A percentile compares a stretch with the other conserved stretches of the same genome.
These are phyloP conservation scores for Xylaria sp. DNA, from an alignment of 2,329 filamentous ascomycete genomes.

Conservation along the genomic window DNA sequence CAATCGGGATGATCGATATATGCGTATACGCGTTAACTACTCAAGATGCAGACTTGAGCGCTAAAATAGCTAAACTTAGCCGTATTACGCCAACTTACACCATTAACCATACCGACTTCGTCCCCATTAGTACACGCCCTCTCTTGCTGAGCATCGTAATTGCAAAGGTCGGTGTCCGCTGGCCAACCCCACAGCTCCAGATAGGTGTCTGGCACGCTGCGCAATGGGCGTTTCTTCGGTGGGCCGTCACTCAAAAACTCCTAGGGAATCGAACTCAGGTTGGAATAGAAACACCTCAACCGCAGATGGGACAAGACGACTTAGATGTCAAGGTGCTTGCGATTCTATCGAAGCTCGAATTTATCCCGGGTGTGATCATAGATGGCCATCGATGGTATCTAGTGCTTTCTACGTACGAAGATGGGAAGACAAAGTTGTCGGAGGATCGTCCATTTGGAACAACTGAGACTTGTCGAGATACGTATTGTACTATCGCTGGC, in stretches of 20 bases:
- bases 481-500: slow-evolving; percentile 7
- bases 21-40: not conserved
- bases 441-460: not conserved
- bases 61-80: slow-evolving; percentile 3
- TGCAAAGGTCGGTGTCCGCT: slow-evolving; percentile 17
- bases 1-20: not conserved
- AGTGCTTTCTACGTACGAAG: slow-evolving; percentile 19
- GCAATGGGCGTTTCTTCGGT: slow-evolving; percentile 28
- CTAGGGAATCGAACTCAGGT: not conserved
- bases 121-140: slow-evolving; percentile 11
- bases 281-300: not conserved
- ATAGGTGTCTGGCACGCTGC: slow-evolving; percentile 28
- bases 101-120: slow-evolving; percentile 21
- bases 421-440: slow-evolving; percentile 22
- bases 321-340: slow-evolving; percentile 1
- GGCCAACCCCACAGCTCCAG: slow-evolving; percentile 19
- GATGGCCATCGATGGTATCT: slow-evolving; percentile 23
- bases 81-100: slow-evolving; percentile 10
- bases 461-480: slow-evolving; percentile 3
- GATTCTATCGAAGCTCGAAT: slow-evolving; percentile 18
- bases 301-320: not conserved
- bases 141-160: slow-evolving; percentile 21
- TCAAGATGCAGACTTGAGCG: slow-evolving; percentile 7
- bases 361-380: slow-evolving; percentile 22
- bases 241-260: slow-evolving; percentile 16